Evolutionary conservation across 1,284 basidiomycete species (phyloP), one percentile per base, ranked within the genome.

Genomic region (Tylopilus orsonianus): DNA sequence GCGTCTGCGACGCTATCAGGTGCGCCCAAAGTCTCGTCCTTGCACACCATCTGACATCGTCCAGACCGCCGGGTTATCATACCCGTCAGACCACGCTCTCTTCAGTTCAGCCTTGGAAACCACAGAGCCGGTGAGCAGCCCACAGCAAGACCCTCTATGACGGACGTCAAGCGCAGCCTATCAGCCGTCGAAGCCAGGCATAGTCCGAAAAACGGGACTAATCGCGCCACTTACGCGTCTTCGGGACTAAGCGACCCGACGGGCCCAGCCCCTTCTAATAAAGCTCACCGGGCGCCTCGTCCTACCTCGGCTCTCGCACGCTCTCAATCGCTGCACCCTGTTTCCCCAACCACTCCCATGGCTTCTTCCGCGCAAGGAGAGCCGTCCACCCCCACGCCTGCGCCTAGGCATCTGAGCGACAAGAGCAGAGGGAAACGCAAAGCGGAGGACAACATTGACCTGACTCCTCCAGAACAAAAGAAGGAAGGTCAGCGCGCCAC

Each of bases 341-440:
- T 50, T 39, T 49, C 45, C 20, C 45, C 46, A 22, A 27, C 51
- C 16, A 32, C 45, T 9, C 46, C 49, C 45, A 50, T 52, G 48
- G 44, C 49, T 13, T 26, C 54, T 22, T 52, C 52, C 23, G 23
- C 50, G 12, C 58, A 50, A n/a, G 63, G 20, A 39, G 64, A 59
- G 38, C 67, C 64, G 13, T 57, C 65, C 35, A 67, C 65, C 43
- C 63, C 65, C 39, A 64, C 66, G 51, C 65, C 66, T 55, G 59
- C 54, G 49, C 34, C 65, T 51, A 66, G 65, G 54, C 57, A 66
- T 16, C 33, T 38, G 2, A 67, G 66, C 43, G 67, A 71, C 32
- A 69, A 69, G 55, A 60, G 61, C 12, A 74, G 70, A 59, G 75
- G 75, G n/a, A 78, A 78, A 54, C 69, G 75, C 40, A 78, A 78